A percentile compares a stretch with the other conserved stretches of the same genome.
Conservation (phyloP, 2,329 filamentous ascomycete species). For the Apiospora malaysiana region DNA sequence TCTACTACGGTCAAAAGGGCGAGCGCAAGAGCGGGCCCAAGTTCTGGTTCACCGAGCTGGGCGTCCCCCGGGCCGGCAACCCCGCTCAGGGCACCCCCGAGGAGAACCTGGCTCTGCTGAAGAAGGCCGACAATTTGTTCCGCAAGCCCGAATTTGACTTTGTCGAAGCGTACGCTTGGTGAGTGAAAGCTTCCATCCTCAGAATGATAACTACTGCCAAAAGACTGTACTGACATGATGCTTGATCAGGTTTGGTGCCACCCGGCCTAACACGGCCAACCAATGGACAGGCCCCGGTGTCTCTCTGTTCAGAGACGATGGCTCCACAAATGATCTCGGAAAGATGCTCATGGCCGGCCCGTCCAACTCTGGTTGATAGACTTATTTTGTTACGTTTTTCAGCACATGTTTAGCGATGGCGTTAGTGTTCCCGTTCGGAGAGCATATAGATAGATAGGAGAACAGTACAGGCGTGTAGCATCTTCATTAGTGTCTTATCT, state of each 20-base stretch:
- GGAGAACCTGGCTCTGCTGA: slow-evolving; percentile 30
- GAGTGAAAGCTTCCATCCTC: not conserved
- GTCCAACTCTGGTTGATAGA: not conserved
- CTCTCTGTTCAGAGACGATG: not conserved
- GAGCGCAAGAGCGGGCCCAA: slow-evolving; percentile 27
- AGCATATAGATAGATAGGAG: not conserved
- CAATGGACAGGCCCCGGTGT: not conserved
- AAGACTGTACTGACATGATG: not conserved
- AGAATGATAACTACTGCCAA: no score
- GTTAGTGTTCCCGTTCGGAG: not conserved
- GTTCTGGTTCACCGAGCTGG: slow-evolving; percentile 50
- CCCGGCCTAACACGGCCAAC: not conserved
- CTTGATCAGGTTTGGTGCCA: slow-evolving; percentile 44
- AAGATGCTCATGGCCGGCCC: not conserved
- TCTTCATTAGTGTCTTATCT: not conserved
- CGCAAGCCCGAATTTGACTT: slow-evolving; percentile 37
- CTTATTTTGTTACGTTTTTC: not conserved
- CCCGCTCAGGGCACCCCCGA: slow-evolving; percentile 26
- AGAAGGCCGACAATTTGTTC: slow-evolving; percentile 45
- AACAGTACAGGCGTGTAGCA: not conserved
- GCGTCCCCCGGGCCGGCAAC: slow-evolving; percentile 34
- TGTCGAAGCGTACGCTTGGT: slow-evolving; percentile 46
- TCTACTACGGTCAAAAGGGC: no score
- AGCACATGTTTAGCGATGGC: not conserved
- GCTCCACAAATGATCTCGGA: not conserved